Percentiles rank a stretch among this genome's conserved stretches.
Evolutionary conservation across 1,284 basidiomycete genomes (phyloP).

Genomic region (Malassezia caprae): DNA sequence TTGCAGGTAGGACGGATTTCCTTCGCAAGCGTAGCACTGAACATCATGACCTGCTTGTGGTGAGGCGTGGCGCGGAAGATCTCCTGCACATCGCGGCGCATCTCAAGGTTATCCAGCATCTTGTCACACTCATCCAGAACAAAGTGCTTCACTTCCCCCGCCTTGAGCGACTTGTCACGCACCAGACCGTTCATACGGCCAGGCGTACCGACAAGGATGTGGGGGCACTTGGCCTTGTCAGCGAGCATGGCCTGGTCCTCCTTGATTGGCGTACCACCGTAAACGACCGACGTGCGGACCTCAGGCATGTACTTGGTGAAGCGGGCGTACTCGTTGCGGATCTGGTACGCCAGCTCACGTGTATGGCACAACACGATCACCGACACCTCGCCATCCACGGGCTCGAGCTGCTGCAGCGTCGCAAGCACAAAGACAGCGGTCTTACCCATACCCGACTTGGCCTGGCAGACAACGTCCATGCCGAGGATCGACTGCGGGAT

Average conservation of each 20-base stretch:
- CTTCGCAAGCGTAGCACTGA: slow-evolving; percentile 94
- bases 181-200: slow-evolving; percentile 54
- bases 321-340: slow-evolving; percentile 97
- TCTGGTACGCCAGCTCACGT: slow-evolving; percentile 97
- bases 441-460: slow-evolving; percentile 99
- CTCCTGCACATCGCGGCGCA: slow-evolving; percentile 99
- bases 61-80: slow-evolving; percentile 99
- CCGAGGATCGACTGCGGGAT: slow-evolving; percentile 98
- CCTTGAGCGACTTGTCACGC: slow-evolving; percentile 46
- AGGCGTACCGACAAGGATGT: slow-evolving; percentile 96
- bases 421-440: slow-evolving; percentile 98
- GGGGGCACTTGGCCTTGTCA: slow-evolving; percentile 94
- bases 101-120: slow-evolving; percentile 99
- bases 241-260: slow-evolving; percentile 90
- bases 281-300: slow-evolving; percentile 93
- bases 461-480: slow-evolving; percentile 99
- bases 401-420: slow-evolving; percentile 94
- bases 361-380: slow-evolving; percentile 98
- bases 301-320: slow-evolving; percentile 99
- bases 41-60: slow-evolving; percentile 99
- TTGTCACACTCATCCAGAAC: slow-evolving; percentile 99
- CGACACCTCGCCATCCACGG: slow-evolving; percentile 93
- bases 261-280: slow-evolving; percentile 86
- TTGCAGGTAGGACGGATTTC: slow-evolving; percentile 96
- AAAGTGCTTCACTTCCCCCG: slow-evolving; percentile 61